Conservation (phyloP, 208 protist species). For the Angomonas ambiguus region DNA sequence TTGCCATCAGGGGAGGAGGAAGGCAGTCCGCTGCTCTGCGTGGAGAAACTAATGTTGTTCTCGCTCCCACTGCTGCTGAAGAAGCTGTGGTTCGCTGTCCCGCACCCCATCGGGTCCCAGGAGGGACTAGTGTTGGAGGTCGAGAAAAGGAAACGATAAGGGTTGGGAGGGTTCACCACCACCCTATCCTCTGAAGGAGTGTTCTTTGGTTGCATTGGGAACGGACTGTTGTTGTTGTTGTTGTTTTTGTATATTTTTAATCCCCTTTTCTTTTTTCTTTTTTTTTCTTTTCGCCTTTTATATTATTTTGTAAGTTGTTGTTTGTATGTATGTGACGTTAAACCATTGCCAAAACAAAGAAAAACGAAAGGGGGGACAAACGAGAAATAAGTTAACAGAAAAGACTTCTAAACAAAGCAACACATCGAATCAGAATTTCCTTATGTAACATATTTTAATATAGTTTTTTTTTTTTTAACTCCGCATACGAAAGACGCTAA, state of each 20-base stretch:
- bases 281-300: background rate
- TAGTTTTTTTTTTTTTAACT: too few species aligned
- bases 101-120: background rate
- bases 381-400: constrained; percentile 15
- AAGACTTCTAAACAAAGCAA: constrained; percentile 7
- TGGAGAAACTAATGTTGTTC: background rate
- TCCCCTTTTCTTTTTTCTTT: background rate
- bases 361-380: constrained; percentile 14
- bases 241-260: too few species aligned
- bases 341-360: constrained; percentile 14
- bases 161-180: too few species aligned
- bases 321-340: too few species aligned
- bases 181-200: too few species aligned
- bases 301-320: too few species aligned
- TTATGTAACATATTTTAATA: too few species aligned
- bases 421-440: constrained; percentile 8
- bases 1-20: background rate
- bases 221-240: too few species aligned
- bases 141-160: background rate
- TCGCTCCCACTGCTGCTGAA: background rate
- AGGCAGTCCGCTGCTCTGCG: background rate
- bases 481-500: too few species aligned
- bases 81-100: background rate
- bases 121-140: too few species aligned
- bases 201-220: too few species aligned